A percentile compares a stretch with the other conserved stretches of the same genome.
phyloP scores from a whole-genome alignment of 768 basidiomycete species.

The Phylloporus sp. region DNA sequence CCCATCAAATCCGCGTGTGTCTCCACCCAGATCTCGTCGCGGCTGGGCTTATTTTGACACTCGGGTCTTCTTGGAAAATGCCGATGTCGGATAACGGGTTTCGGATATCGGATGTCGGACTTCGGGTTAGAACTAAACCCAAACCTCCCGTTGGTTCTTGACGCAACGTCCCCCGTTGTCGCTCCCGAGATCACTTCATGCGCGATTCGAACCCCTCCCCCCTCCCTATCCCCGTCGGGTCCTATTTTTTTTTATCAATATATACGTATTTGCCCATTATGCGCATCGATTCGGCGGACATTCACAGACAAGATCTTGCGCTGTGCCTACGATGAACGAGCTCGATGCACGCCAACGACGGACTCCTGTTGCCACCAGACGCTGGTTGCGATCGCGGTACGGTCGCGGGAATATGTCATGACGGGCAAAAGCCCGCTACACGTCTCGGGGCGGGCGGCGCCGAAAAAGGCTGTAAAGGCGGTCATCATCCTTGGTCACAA shows the following conservation, averaged over 20 bases:
- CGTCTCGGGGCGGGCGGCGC: conserved; percentile 3
- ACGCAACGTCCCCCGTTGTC: conserved; percentile 15
- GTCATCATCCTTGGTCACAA: too few relatives aligned
- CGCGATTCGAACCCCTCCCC: conserved; percentile 5
- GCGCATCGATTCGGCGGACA: not conserved
- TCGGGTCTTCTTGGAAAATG: conserved; percentile 10
- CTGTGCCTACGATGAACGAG: not conserved
- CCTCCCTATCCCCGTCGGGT: conserved; percentile 17
- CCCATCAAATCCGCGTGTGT: conserved; percentile 6
- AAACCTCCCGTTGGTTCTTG: not conserved
- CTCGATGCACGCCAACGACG: conserved; percentile 8
- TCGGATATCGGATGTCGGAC: conserved; percentile 3
- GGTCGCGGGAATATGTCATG: conserved; percentile 22
- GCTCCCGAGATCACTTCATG: conserved; percentile 25
- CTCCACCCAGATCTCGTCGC: not conserved
- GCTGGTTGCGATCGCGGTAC: conserved; percentile 23
- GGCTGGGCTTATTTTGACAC: conserved; percentile 1
- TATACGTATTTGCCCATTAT: conserved; percentile 4
- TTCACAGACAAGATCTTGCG: conserved; percentile 11
- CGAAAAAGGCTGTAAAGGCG: not conserved
- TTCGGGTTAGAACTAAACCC: conserved; percentile 6
- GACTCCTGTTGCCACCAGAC: conserved; percentile 13
- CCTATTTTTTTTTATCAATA: conserved; percentile 13
- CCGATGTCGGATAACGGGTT: conserved; percentile 9
- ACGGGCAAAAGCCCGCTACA: conserved; percentile 10